A percentile compares a stretch with the other conserved stretches of the same genome.
Conservation (phyloP, 768 basidiomycete species). For the Grammothele lineata region DNA sequence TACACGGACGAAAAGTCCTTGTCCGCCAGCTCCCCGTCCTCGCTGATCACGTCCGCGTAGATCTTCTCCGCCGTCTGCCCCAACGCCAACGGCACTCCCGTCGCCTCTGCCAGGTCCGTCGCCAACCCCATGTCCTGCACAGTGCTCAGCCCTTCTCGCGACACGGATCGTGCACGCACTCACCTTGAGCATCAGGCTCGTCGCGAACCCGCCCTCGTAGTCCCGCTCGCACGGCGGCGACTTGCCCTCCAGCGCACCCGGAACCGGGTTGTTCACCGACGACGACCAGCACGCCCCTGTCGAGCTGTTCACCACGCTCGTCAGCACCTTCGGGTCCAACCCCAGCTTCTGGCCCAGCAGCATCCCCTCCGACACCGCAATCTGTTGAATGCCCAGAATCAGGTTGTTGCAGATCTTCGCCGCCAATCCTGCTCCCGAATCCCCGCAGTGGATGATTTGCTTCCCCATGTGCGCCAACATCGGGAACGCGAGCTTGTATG, state of each 20-base stretch:
- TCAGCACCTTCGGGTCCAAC: slow-evolving; percentile 68
- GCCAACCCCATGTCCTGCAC: slow-evolving; percentile 83
- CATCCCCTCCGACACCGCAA: slow-evolving; percentile 89
- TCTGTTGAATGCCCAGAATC: slow-evolving; percentile 50
- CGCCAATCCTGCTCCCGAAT: slow-evolving; percentile 75
- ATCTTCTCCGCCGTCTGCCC: slow-evolving; percentile 60
- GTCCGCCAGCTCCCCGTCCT: slow-evolving; percentile 53
- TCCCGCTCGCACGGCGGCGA: slow-evolving; percentile 79
- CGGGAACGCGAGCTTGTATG: slow-evolving; percentile 55
- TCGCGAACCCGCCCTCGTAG: slow-evolving; percentile 86
- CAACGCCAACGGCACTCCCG: slow-evolving; percentile 54
- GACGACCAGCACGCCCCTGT: slow-evolving; percentile 84
- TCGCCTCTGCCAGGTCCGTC: slow-evolving; percentile 49
- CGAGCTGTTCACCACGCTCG: slow-evolving; percentile 80
- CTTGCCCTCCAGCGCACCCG: slow-evolving; percentile 61
- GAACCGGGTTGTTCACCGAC: slow-evolving; percentile 86
- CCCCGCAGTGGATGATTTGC: slow-evolving; percentile 79
- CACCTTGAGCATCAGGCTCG: slow-evolving; percentile 80
- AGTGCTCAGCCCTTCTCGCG: slow-evolving; percentile 2
- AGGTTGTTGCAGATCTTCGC: slow-evolving; percentile 93
- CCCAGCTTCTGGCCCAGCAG: slow-evolving; percentile 80
- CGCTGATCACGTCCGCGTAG: slow-evolving; percentile 52
- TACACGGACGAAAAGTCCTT: slow-evolving; percentile 87
- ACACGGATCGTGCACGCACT: background rate
- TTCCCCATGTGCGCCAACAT: slow-evolving; percentile 73